Evolutionary conservation across 2,329 filamentous ascomycete species (phyloP).

Genomic region (Phaeomoniella chlamydospora): DNA sequence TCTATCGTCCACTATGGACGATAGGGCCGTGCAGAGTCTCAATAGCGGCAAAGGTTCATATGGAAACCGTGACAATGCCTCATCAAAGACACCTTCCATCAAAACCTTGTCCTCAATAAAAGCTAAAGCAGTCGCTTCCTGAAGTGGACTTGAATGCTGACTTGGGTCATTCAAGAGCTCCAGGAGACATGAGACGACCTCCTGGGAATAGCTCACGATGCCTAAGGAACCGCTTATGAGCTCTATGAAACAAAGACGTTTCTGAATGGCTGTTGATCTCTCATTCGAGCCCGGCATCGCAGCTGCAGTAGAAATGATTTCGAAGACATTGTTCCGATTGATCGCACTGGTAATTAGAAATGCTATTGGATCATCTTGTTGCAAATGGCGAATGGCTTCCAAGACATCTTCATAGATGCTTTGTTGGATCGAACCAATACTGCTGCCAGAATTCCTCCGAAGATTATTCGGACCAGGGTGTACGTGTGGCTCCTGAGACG

Average conservation of each 20-base stretch:
- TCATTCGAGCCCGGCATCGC: not conserved
- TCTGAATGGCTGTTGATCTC: conserved; percentile 42
- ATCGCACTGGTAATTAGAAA: conserved; percentile 32
- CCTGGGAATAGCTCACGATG: conserved; percentile 57
- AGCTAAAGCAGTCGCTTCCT: conserved; percentile 22
- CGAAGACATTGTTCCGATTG: conserved; percentile 31
- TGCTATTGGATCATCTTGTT: conserved; percentile 30
- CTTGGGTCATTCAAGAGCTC: not conserved
- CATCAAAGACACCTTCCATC: conserved; percentile 45
- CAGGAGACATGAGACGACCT: conserved; percentile 44
- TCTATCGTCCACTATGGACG: conserved; percentile 28
- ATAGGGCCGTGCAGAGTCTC: conserved; percentile 53
- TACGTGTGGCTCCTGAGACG: conserved; percentile 23
- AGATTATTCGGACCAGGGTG: conserved; percentile 11
- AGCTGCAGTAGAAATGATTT: conserved; percentile 6
- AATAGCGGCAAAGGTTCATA: conserved; percentile 74
- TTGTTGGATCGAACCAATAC: conserved; percentile 17
- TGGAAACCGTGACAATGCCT: conserved; percentile 65
- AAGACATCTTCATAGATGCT: conserved; percentile 33
- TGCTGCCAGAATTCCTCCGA: conserved; percentile 12
- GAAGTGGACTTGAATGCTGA: not conserved
- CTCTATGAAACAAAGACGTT: conserved; percentile 53
- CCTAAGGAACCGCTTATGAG: conserved; percentile 53
- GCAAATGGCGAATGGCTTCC: conserved; percentile 25
- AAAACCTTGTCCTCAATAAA: conserved; percentile 44